These are phyloP conservation scores for Rubus parviflorus DNA, from an alignment of 306 rosid genomes.

Conservation along the genomic window DNA sequence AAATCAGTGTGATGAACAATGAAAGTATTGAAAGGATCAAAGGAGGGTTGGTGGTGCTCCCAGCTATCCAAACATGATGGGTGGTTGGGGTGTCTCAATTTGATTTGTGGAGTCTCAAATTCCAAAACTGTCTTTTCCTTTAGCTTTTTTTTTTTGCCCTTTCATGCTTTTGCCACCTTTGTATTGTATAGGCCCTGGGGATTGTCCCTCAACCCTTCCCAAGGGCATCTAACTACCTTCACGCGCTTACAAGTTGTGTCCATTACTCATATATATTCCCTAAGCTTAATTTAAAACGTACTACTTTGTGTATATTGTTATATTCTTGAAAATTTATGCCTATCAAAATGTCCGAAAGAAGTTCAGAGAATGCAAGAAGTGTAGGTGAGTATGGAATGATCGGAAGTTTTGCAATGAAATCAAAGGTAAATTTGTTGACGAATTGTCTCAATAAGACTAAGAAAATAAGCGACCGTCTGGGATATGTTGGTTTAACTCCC, in stretches of 20 bases:
- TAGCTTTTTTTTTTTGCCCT: neutral
- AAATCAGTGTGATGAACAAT: conserved; percentile 12
- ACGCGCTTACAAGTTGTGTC: neutral
- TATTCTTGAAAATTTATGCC: neutral
- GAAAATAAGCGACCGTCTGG: neutral
- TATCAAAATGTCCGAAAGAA: neutral
- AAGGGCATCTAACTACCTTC: neutral
- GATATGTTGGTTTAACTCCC: too few species aligned
- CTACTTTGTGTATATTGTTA: neutral
- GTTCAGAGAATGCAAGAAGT: too few species aligned
- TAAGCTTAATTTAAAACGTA: neutral
- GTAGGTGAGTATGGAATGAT: too few species aligned
- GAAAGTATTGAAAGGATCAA: neutral
- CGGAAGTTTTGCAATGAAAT: neutral
- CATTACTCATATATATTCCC: neutral
- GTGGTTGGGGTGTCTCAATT: conserved; percentile 82
- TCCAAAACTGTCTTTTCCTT: conserved; percentile 54
- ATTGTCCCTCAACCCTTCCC: neutral
- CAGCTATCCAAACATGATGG: conserved; percentile 68
- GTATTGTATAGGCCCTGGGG: neutral
- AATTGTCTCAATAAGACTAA: neutral
- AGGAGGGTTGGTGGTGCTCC: conserved; percentile 55
- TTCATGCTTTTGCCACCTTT: conserved; percentile 22
- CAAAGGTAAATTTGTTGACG: neutral
- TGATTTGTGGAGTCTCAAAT: conserved; percentile 39